A percentile compares a stretch with the other conserved stretches of the same genome.
These are phyloP conservation scores for sorghum (Sorghum bicolor) DNA, from an alignment of 176 grass and related monocot species.

Conservation along the genomic window Sorghum_bicolor_NCBIv3 NC_012876.2:64472001-64472500, in stretches of 20 bases:
- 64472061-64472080: background rate
- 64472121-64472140: background rate
- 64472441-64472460: background rate
- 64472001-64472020: slow-evolving; percentile 88
- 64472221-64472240: background rate
- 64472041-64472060: too few species aligned
- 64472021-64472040: slow-evolving; percentile 73
- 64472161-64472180: background rate
- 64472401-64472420: background rate
- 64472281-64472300: background rate
- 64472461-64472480: background rate
- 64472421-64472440: background rate
- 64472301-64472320: background rate
- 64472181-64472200: background rate
- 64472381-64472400: background rate
- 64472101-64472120: background rate
- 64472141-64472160: too few species aligned
- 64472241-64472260: background rate
- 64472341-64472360: background rate
- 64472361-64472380: background rate
- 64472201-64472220: background rate
- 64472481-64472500: background rate
- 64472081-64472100: background rate
- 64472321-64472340: background rate
- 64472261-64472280: background rate